Conservation (phyloP, 805 yeast genomes). For the Brettanomyces custersianus region DNA sequence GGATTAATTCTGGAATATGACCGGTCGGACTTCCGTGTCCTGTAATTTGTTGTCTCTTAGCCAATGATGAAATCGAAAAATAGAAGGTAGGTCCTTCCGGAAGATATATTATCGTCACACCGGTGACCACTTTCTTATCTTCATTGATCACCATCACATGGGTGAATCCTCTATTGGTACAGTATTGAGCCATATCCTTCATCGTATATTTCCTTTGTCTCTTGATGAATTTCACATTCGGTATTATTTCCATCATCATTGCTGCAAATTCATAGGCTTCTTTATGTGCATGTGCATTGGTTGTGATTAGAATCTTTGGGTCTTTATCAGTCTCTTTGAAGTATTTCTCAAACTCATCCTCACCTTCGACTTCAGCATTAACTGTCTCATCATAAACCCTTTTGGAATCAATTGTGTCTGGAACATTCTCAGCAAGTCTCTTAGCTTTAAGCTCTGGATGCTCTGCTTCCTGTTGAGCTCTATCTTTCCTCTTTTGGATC, state of each 20-base stretch:
- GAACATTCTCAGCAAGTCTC: slow-evolving; percentile 68
- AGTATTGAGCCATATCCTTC: slow-evolving; percentile 78
- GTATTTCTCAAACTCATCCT: slow-evolving; percentile 55
- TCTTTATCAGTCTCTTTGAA: slow-evolving; percentile 40
- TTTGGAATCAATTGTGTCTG: slow-evolving; percentile 76
- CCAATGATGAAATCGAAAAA: slow-evolving; percentile 72
- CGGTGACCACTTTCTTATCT: slow-evolving; percentile 86
- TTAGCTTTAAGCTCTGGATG: slow-evolving; percentile 78
- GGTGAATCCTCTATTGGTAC: slow-evolving; percentile 77
- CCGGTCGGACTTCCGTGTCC: slow-evolving; percentile 91
- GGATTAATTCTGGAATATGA: slow-evolving; percentile 84
- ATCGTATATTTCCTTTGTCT: slow-evolving; percentile 77
- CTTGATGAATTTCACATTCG: slow-evolving; percentile 79
- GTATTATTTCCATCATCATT: slow-evolving; percentile 71
- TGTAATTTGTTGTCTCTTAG: slow-evolving; percentile 61
- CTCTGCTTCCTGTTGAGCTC: slow-evolving; percentile 80
- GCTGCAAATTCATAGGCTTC: slow-evolving; percentile 89
- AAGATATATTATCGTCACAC: slow-evolving; percentile 84
- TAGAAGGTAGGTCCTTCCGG: slow-evolving; percentile 96
- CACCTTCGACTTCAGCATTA: slow-evolving; percentile 45
- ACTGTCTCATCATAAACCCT: slow-evolving; percentile 85
- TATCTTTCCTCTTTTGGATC: slow-evolving; percentile 66
- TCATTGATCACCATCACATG: slow-evolving; percentile 87
- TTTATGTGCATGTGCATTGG: slow-evolving; percentile 78
- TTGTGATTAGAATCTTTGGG: slow-evolving; percentile 86